Evolutionary conservation across 179 eudicot species (phyloP), one percentile per base, ranked within the genome.

Genomic region (Nepenthes alata): DNA sequence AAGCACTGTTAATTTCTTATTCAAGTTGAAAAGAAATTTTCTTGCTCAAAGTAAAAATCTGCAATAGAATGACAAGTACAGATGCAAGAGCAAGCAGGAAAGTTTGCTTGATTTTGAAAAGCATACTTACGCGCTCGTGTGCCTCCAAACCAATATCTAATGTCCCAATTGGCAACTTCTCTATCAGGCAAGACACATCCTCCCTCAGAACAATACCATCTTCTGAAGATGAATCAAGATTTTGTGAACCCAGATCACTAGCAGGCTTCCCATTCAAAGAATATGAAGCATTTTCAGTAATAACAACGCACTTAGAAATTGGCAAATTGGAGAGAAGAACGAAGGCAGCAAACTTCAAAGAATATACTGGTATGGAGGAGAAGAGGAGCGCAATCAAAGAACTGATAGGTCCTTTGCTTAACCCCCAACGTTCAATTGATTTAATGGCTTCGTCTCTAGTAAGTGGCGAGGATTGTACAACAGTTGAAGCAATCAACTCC

Each of bases 401-500:
- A 65, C 80, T 79, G 37, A 94, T 72, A 37, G 90, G 76, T 57
- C 88, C 94, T 57, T 81, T 79, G 72, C 79, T 83, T 59, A 94
- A 75, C 38, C 95, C 99, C 99, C 99, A 94, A 39, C 85, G 80
- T 63, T 94, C 87, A 70, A 85, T 75, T 52, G 99, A 86, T 65
- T 80, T 90, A 55, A 80, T 68, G 47, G 97, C 89, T 64, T 73
- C 85, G 64, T 87, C 89, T 79, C 96, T 82, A 57, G 95, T 85
- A 63, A 67, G 67, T 51, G 79, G 34, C 62, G 94, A 83, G 41
- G 97, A 82, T 53, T 77, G 80, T 39, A 80, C 68, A 53, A 79
- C 88, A 71, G 55, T 65, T 67, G 79, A 79, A 52, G 91, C 82
- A 57, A 94, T 77, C 65, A 94, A 77, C 74, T 82, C 79, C 97